phyloP scores from a whole-genome alignment of 495 filamentous ascomycete genomes.

The Parathielavia appendiculata region DNA sequence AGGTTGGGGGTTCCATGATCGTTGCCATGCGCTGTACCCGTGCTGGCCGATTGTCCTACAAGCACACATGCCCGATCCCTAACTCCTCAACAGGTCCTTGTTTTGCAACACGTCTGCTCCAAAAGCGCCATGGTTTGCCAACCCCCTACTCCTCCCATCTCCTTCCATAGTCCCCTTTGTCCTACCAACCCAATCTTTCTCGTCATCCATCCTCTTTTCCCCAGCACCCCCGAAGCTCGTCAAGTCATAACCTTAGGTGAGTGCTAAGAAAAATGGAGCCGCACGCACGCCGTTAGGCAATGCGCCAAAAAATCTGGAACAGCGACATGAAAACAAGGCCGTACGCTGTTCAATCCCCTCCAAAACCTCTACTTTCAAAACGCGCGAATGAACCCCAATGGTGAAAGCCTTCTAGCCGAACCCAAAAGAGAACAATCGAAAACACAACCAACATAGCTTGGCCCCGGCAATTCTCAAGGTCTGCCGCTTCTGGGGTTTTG shows the following conservation, averaged over 20 bases:
- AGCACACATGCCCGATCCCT: not conserved
- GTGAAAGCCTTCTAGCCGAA: constrained; percentile 7
- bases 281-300: constrained; percentile 13
- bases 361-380: constrained; percentile 6
- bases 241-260: constrained; percentile 27
- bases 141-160: not conserved
- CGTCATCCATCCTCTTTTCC: constrained; percentile 8
- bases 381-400: not conserved
- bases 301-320: constrained; percentile 16
- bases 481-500: not conserved
- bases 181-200: constrained; percentile 14
- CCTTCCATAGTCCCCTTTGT: not conserved
- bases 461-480: not conserved
- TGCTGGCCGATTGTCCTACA: constrained; percentile 4
- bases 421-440: constrained; percentile 1
- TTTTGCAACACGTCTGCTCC: not conserved
- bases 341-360: constrained; percentile 1
- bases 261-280: constrained; percentile 14
- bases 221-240: constrained; percentile 20
- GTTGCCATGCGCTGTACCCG: not conserved
- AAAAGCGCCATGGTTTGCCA: constrained; percentile 2
- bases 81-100: not conserved
- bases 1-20: constrained; percentile 1
- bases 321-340: constrained; percentile 15
- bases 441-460: not conserved